phyloP scores from a whole-genome alignment of 495 filamentous ascomycete genomes.

The Podospora sp. region DNA sequence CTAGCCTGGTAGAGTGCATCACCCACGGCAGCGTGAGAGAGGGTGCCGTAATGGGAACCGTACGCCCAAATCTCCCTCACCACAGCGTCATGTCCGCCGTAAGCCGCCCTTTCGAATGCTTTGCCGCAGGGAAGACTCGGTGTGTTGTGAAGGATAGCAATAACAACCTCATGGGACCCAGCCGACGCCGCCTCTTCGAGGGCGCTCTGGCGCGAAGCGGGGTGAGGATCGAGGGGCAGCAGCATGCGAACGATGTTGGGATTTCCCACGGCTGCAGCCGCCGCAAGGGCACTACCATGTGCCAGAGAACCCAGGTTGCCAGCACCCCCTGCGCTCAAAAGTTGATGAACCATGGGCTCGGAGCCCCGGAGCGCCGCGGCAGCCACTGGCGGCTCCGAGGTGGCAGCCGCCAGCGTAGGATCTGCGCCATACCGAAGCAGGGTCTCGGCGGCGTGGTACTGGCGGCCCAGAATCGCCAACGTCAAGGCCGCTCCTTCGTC shows the following conservation, averaged over 20 bases:
- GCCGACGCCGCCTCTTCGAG: conserved; percentile 12
- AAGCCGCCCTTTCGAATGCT: conserved; percentile 13
- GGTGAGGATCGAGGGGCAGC: conserved; percentile 11
- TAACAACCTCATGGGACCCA: conserved; percentile 10
- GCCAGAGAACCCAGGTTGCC: conserved; percentile 4
- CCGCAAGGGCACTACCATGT: conserved; percentile 15
- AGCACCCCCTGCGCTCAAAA: conserved; percentile 5
- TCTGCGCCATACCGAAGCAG: conserved; percentile 10
- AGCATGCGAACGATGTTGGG: conserved; percentile 13
- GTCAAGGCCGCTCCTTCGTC: conserved; percentile 19
- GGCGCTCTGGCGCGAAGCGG: conserved; percentile 15
- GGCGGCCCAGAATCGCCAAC: conserved; percentile 6
- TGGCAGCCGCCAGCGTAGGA: background rate
- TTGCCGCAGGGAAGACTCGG: conserved; percentile 14
- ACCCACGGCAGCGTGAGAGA: background rate
- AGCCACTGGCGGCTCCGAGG: conserved; percentile 17
- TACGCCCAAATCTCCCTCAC: conserved; percentile 12
- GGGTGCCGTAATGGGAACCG: conserved; percentile 1
- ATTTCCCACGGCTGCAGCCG: conserved; percentile 18
- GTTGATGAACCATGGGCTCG: conserved; percentile 14
- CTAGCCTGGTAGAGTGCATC: conserved; percentile 17
- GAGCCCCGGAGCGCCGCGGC: conserved; percentile 12
- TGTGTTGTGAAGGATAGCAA: conserved; percentile 12
- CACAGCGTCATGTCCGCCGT: conserved; percentile 6
- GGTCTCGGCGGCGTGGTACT: conserved; percentile 8